These are phyloP conservation scores for Spathaspora girioi DNA, from an alignment of 805 yeast species.

Conservation along the genomic window DNA sequence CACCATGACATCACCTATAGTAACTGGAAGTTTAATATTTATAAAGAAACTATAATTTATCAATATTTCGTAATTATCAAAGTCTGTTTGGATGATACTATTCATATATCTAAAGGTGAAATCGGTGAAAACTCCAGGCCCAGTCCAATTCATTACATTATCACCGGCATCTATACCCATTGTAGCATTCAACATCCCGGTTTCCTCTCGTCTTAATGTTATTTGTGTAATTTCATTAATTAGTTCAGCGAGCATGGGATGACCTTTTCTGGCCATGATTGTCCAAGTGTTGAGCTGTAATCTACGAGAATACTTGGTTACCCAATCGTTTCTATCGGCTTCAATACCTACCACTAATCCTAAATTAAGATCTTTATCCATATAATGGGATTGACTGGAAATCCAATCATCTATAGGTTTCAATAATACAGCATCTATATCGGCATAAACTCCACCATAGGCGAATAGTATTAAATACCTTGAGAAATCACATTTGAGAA, in stretches of 20 bases:
- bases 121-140: constrained; percentile 95
- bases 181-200: constrained; percentile 45
- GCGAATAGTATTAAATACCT: no score
- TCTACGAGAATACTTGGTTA: constrained; percentile 86
- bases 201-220: constrained; percentile 54
- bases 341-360: constrained; percentile 91
- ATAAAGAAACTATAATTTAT: constrained; percentile 55
- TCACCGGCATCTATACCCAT: no score
- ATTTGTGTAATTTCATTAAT: no score
- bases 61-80: constrained; percentile 20
- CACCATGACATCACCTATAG: constrained; percentile 64
- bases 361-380: constrained; percentile 37
- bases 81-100: constrained; percentile 27
- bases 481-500: constrained; percentile 90
- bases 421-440: constrained; percentile 78
- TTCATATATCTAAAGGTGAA: constrained; percentile 65
- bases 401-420: constrained; percentile 76
- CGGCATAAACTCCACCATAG: constrained; percentile 90
- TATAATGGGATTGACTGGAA: constrained; percentile 36
- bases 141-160: constrained; percentile 98
- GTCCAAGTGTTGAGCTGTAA: constrained; percentile 98
- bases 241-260: no score
- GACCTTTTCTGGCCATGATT: constrained; percentile 85
- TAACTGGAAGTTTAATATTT: constrained; percentile 49
- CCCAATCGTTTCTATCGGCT: constrained; percentile 94